These are phyloP conservation scores for Histomonas meleagridis DNA, from an alignment of 208 protist genomes.

Conservation along the genomic window DNA sequence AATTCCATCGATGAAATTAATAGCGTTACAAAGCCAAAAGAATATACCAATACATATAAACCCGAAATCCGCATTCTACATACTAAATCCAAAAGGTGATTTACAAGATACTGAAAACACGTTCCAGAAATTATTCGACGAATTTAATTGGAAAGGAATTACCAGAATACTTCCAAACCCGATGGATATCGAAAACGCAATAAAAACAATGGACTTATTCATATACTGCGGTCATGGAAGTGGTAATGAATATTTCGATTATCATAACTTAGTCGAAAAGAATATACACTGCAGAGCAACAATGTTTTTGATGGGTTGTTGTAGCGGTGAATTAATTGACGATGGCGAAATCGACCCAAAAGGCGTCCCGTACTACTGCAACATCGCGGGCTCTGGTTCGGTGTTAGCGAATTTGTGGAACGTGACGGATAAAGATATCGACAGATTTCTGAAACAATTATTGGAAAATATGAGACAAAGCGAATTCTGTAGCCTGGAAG, in stretches of 20 bases:
- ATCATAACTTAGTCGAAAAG: neutral
- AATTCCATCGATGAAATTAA: neutral
- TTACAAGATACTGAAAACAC: neutral
- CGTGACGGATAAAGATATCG: conserved; percentile 33
- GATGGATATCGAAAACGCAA: neutral
- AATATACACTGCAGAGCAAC: neutral
- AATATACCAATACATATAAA: neutral
- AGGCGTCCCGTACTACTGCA: neutral
- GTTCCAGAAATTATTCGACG: neutral
- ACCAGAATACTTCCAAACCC: neutral
- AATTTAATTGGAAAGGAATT: conserved; percentile 8
- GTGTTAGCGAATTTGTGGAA: neutral
- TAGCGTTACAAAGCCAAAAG: neutral
- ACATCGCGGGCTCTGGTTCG: neutral
- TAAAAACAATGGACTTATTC: neutral
- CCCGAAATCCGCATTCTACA: neutral
- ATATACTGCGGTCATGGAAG: conserved; percentile 9
- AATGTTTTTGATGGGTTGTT: conserved; percentile 27
- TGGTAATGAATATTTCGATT: conserved; percentile 13
- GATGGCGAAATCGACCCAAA: neutral
- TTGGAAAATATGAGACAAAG: neutral
- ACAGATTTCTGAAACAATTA: neutral
- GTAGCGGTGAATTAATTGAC: neutral
- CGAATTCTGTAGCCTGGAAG: neutral
- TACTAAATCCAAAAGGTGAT: conserved; percentile 32